phyloP scores from a whole-genome alignment of 2,329 filamentous ascomycete genomes.

The Aureobasidium subglaciale region DNA sequence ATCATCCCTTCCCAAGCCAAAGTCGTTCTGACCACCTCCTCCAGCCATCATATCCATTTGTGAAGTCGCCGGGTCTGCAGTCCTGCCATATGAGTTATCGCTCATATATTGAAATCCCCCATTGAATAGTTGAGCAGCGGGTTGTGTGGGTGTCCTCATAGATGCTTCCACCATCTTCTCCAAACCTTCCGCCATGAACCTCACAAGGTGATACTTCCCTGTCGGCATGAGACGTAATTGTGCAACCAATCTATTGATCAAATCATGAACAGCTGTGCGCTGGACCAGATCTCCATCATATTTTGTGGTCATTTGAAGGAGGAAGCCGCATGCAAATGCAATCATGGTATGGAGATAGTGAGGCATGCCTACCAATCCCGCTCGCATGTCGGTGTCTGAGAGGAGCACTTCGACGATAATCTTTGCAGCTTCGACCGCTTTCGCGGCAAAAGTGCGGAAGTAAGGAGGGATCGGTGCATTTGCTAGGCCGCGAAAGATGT shows the following conservation, averaged over 20 bases:
- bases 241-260: not conserved
- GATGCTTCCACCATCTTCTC: conserved; percentile 10
- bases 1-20: not conserved
- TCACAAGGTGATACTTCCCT: conserved; percentile 3
- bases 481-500: conserved; percentile 36
- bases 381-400: conserved; percentile 37
- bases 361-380: conserved; percentile 39
- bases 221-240: conserved; percentile 11
- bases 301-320: conserved; percentile 42
- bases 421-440: conserved; percentile 42
- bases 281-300: conserved; percentile 24
- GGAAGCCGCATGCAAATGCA: conserved; percentile 47
- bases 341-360: conserved; percentile 49
- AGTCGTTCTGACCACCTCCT: not conserved
- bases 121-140: not conserved
- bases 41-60: not conserved
- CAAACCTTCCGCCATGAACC: conserved; percentile 7
- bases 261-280: not conserved
- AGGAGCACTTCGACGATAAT: conserved; percentile 41
- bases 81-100: not conserved
- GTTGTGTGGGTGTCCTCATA: conserved; percentile 3
- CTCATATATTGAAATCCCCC: not conserved
- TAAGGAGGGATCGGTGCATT: conserved; percentile 40
- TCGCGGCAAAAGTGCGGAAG: conserved; percentile 40
- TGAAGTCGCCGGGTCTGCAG: too few relatives aligned